Base-by-base conservation (phyloP, 2,329 filamentous ascomycete genomes). In the Aspergillus bombycis region DNA sequence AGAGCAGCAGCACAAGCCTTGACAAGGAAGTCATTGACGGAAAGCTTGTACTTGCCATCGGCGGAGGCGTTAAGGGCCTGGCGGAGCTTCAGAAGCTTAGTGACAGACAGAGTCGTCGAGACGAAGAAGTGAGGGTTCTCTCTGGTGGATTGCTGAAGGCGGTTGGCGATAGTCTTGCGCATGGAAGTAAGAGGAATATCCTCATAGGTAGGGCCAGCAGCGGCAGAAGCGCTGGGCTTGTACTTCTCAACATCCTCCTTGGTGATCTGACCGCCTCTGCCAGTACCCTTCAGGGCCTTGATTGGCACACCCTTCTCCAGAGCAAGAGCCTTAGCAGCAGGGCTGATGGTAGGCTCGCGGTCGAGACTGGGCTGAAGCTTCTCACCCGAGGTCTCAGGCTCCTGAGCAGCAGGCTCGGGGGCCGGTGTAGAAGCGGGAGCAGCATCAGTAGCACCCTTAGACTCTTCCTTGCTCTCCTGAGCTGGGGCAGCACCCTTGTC, bases 41-140 rank as follows among this genome's bases (percentile, higher is more conserved):
- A 97, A 64, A 99, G 91, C 88, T 97, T 99, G 88, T 97, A 99
- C 81, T 93, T 89, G 82, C 94, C 95, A 67, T 97, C 90, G 55
- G 92, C 85, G 14, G 91, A 89, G 77, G 89, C 88, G 84, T 99
- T 99, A 71, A 99, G 88, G 63, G 94, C 93, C 82, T 92, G 88
- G 75, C 95, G 93, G 73, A 99, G 93, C 86, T 97, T 98, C 75
- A 97, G 85, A 56, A 99, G 91, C 88, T 98, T 98, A 80, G 85
- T 87, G 68, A 99, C 95, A 63, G 94, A 98, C 77, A 99, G 87
- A 72, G 88, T 89, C 74, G 93, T 91, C 73, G 92, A 92, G 74
- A 99, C 94, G 79, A 94, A 99, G 88, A 96, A 99, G 87, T 98
- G 95, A 65, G 95, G 95, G 87, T 97, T 98, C 82, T 94, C 90